These are phyloP conservation scores for Penicillium polonicum DNA, from an alignment of 2,329 filamentous ascomycete species.

Conservation along the genomic window DNA sequence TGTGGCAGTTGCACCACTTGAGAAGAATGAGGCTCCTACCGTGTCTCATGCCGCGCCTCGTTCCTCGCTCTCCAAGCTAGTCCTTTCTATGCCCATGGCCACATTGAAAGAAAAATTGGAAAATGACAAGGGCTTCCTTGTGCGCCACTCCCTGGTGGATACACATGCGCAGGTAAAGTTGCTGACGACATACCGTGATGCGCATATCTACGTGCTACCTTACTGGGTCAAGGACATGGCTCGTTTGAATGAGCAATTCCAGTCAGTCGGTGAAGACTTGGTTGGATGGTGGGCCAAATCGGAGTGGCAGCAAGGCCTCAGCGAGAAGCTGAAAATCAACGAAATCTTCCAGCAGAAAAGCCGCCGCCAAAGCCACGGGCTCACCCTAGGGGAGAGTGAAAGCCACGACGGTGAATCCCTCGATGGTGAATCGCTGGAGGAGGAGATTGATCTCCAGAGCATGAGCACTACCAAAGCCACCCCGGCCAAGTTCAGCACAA, in stretches of 20 bases:
- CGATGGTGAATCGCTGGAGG: slow-evolving; percentile 35
- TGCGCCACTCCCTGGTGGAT: slow-evolving; percentile 73
- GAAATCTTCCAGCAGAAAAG: slow-evolving; percentile 57
- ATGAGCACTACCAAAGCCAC: slow-evolving; percentile 55
- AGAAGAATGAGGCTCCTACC: slow-evolving; percentile 47
- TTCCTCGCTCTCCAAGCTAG: slow-evolving; percentile 65
- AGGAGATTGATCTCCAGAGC: slow-evolving; percentile 55
- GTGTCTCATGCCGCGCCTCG: slow-evolving; percentile 5
- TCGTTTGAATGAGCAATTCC: slow-evolving; percentile 73
- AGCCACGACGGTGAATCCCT: slow-evolving; percentile 42
- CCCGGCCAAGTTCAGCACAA: slow-evolving; percentile 13
- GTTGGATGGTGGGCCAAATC: slow-evolving; percentile 95
- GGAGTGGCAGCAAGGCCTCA: slow-evolving; percentile 80
- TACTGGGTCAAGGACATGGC: slow-evolving; percentile 87
- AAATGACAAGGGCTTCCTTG: slow-evolving; percentile 63
- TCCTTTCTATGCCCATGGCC: slow-evolving; percentile 85
- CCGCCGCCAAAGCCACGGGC: slow-evolving; percentile 31
- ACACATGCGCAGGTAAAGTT: slow-evolving; percentile 75
- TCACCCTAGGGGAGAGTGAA: slow-evolving; percentile 42
- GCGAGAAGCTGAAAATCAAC: slow-evolving; percentile 71
- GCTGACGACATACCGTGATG: slow-evolving; percentile 80
- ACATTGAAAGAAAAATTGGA: slow-evolving; percentile 81
- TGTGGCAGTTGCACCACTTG: slow-evolving; percentile 71
- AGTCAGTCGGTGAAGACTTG: slow-evolving; percentile 87
- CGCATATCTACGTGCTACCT: slow-evolving; percentile 92